Base-by-base conservation (phyloP, 208 protist genomes). In the Acanthamoeba healyi region DNA sequence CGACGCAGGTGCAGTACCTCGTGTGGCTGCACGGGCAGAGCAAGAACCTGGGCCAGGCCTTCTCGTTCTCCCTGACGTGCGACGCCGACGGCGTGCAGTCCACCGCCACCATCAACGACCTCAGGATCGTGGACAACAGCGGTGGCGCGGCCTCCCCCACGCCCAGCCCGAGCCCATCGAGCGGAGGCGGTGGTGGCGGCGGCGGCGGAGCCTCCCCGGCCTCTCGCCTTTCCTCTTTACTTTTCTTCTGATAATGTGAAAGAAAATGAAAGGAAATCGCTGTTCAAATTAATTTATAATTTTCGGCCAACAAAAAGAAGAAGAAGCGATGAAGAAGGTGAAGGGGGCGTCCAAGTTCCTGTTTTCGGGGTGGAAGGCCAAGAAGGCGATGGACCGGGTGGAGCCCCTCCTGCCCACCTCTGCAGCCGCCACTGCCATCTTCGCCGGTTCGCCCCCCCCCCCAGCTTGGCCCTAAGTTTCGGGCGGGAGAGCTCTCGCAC, bases 251-350 rank as follows among this genome's bases (percentile, higher is more conserved):
- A 17, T 10, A n/a, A n/a, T n/a, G n/a, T n/a, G n/a, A n/a, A n/a
- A n/a, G n/a, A n/a, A n/a, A n/a, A n/a, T n/a, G n/a, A n/a, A n/a
- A n/a, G n/a, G n/a, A n/a, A n/a, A n/a, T n/a, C n/a, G n/a, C n/a
- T n/a, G n/a, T n/a, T n/a, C 0, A 58, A 17, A 58, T 58, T 10
- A 24, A 2, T 22, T 24, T 26, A 58, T 10, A 26, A n/a, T n/a
- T 26, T 58, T 24, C 51, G 12, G 19, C 12, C 26, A n/a, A n/a
- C 19, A 38, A 74, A 38, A 38, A 74, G 10, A 74, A 17, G 32
- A 79, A 44, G 9, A 67, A 36, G n/a, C 12, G 34, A 79, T 79
- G 70, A 79, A 79, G 70, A 79, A 79, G 70, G 36, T 46, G 36
- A 79, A 79, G 70, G 14, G 38, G 9, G 24, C 24, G 15, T 46